These are phyloP conservation scores for Mortierella sp. DNA, from an alignment of 371 early-diverging fungal genomes.

Conservation along the genomic window DNA sequence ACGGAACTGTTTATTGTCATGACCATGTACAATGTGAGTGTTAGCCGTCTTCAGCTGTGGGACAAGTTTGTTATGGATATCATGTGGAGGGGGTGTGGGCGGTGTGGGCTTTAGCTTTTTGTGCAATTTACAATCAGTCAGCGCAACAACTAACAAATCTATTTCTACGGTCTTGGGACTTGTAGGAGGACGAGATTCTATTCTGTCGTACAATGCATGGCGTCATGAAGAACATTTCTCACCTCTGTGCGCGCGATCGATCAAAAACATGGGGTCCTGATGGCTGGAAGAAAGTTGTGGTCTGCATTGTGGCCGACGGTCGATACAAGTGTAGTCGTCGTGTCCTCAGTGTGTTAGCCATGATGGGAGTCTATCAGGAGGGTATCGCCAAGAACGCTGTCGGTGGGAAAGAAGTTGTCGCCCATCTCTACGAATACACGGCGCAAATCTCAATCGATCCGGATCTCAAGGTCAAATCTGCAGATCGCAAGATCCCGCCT, in stretches of 20 bases:
- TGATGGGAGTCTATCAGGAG: slow-evolving; percentile 93
- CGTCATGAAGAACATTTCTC: slow-evolving; percentile 88
- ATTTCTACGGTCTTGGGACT: too few species aligned
- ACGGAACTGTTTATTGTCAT: slow-evolving; percentile 90
- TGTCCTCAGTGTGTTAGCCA: slow-evolving; percentile 82
- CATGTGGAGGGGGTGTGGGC: not conserved
- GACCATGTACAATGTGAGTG: slow-evolving; percentile 89
- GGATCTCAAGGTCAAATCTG: slow-evolving; percentile 71
- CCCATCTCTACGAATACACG: slow-evolving; percentile 94
- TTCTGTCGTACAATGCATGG: slow-evolving; percentile 88
- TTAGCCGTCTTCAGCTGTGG: not conserved
- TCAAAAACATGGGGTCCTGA: slow-evolving; percentile 86
- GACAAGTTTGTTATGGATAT: not conserved
- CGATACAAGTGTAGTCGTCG: slow-evolving; percentile 79
- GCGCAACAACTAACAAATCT: not conserved
- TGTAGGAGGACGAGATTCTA: slow-evolving; percentile 84
- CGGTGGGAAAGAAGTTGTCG: slow-evolving; percentile 66
- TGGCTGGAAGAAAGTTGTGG: slow-evolving; percentile 91
- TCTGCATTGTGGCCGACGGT: slow-evolving; percentile 89
- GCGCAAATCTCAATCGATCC: slow-evolving; percentile 82
- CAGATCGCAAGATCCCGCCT: slow-evolving; percentile 82
- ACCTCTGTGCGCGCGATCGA: slow-evolving; percentile 83
- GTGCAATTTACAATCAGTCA: not conserved
- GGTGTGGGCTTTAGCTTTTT: not conserved
- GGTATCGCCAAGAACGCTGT: slow-evolving; percentile 82